Conservation (phyloP, 2,329 filamentous ascomycete genomes). For the Thelonectria blattea region DNA sequence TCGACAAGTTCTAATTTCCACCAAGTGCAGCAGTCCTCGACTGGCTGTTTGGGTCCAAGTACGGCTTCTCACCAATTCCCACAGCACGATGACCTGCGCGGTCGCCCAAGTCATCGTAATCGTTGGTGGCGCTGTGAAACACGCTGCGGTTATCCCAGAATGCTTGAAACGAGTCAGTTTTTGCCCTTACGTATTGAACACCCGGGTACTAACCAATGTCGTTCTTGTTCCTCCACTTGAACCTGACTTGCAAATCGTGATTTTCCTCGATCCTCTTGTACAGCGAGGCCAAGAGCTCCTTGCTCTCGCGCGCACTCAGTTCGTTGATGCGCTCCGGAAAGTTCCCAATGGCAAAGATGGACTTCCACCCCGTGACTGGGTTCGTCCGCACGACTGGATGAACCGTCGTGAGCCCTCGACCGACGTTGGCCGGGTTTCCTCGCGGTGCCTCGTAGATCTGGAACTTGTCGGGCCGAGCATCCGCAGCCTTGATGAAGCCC, state of each 20-base stretch:
- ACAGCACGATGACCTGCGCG: constrained; percentile 60
- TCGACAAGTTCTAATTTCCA: background rate
- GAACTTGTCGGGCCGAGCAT: constrained; percentile 40
- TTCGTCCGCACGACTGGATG: constrained; percentile 67
- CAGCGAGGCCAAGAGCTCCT: constrained; percentile 50
- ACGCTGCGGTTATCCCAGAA: constrained; percentile 68
- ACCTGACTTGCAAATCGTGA: constrained; percentile 56
- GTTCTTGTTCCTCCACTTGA: constrained; percentile 52
- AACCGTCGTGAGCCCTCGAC: constrained; percentile 51
- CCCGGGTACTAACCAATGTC: constrained; percentile 40
- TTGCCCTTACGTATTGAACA: background rate
- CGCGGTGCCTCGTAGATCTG: constrained; percentile 43
- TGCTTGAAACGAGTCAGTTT: constrained; percentile 38
- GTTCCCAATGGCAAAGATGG: constrained; percentile 49
- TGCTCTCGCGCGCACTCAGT: constrained; percentile 50
- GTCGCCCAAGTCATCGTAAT: constrained; percentile 59
- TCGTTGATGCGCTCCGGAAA: constrained; percentile 52
- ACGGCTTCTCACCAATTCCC: constrained; percentile 61
- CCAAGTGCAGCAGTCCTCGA: constrained; percentile 42
- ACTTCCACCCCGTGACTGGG: constrained; percentile 67
- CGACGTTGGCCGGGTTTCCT: constrained; percentile 52
- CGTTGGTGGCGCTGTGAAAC: constrained; percentile 65
- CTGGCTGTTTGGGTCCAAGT: constrained; percentile 57
- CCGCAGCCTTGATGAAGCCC: constrained; percentile 21
- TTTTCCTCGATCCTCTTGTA: constrained; percentile 51